Base-by-base conservation (phyloP, 495 filamentous ascomycete species). In the Tuber melanosporum region DNA sequence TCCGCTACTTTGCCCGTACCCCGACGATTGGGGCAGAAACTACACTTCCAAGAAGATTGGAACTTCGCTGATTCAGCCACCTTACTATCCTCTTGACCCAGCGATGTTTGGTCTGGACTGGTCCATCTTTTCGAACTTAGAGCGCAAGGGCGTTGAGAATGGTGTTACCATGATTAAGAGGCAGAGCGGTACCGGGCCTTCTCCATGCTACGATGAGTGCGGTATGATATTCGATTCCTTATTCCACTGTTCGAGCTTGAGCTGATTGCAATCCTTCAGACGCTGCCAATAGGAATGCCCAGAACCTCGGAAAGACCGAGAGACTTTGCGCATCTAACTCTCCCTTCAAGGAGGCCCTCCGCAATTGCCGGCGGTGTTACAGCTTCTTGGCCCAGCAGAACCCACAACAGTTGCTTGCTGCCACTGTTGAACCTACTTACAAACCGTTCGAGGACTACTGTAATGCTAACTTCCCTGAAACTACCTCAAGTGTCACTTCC, bases 81-180 rank as follows among this genome's bases (percentile, higher is more conserved):
- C 86, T 6, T 92, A 91, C 80, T 92, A 89, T 84, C 88, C 92
- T 69, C 86, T 92, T n/a, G 84, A 89, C 32, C 91, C 91, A 9
- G 78, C 82, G 2, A 85, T 85, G 22, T 93, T 93, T 79, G 90
- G 90, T 12, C 80, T 93, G 42, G 87, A 86, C 71, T 88, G 90
- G 76, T 86, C 85, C 46, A 91, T 93, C 49, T 92, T 92, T 70
- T 74, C 79, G 39, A 20, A 57, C 36, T 39, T 41, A 4, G 22
- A 80, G 57, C 78, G 85, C 82, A 62, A 46, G 82, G 4, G 73
- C 84, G 36, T 76, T 79, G 76, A 80, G 73, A 71, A 71, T 73
- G 32, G 44, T 72, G 1, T 43, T 73, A 39, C 32, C 20, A 17
- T 71, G 45, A 32, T 47, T 71, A 80, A 36, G 20, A 80, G 78